Evolutionary conservation across 108 stramenopile genomes (phyloP).

Genomic region (Discostella stelligeroides): DNA sequence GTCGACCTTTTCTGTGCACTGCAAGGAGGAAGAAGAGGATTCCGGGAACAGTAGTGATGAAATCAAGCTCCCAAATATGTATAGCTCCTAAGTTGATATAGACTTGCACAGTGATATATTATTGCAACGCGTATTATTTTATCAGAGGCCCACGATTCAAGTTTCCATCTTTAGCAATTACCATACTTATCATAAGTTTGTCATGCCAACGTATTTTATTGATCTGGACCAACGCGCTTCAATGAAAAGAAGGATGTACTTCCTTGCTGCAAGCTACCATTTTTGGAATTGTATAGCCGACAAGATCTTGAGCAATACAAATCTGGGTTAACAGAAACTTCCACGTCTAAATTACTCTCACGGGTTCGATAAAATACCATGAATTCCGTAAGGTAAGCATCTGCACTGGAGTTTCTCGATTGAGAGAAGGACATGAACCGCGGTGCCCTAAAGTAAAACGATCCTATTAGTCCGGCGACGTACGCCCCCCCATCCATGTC

Average conservation of each 20-base stretch:
- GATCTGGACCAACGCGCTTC: slow-evolving; percentile 3
- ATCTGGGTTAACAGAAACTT: slow-evolving; percentile 12
- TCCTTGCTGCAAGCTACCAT: slow-evolving; percentile 48
- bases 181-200: no score
- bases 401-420: slow-evolving; percentile 15
- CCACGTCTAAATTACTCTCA: background rate
- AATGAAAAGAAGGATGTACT: slow-evolving; percentile 51
- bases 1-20: slow-evolving; percentile 44
- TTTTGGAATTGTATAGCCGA: slow-evolving; percentile 35
- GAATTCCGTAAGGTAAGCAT: slow-evolving; percentile 40
- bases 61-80: background rate
- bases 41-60: background rate
- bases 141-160: no score
- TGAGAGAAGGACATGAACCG: slow-evolving; percentile 44
- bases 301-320: slow-evolving; percentile 43
- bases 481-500: slow-evolving; percentile 45
- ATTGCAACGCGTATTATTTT: no score
- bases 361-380: slow-evolving; percentile 34
- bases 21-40: slow-evolving; percentile 16
- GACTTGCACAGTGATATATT: no score
- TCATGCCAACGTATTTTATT: background rate
- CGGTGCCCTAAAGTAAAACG: slow-evolving; percentile 41
- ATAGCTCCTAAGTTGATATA: no score
- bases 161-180: no score
- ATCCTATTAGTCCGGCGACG: slow-evolving; percentile 42